Evolutionary conservation across 2,329 filamentous ascomycete genomes (phyloP), one percentile per base, ranked within the genome.

Genomic region (Pseudopithomyces maydicus): DNA sequence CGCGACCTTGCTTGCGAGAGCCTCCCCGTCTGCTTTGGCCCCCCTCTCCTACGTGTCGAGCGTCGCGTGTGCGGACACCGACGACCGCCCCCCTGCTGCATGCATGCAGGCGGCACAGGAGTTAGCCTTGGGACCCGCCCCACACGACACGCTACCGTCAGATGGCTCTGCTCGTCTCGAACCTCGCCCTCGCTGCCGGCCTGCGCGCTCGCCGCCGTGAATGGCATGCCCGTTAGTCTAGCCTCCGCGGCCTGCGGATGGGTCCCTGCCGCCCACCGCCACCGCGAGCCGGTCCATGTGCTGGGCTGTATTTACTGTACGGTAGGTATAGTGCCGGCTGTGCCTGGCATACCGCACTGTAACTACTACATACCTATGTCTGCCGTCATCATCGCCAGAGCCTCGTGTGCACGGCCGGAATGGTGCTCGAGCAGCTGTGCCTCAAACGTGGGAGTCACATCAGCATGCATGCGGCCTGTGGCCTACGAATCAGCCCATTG

Each of bases 121-220:
- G 41, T 54, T 54, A 41, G 52, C 52, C 52, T 54, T 42, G 52
- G 36, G 26, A 8, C 26, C n/a, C 5, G 48, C 23, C 47, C 47
- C 35, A 50, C 46, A 29, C 15, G 22, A 17, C 20, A 8, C 35
- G 12, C 14, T 19, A 41, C 26, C 26, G 26, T 8, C 5, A 4
- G 4, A 5, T 29, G 26, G 47, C 47, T 41, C 46, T 35, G 35
- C 35, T 35, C 35, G 14, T 41, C 20, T 2, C 46, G 11, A n/a
- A n/a, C n/a, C 46, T 14, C n/a, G n/a, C 12, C 33, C 8, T 11
- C 1, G 15, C 11, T 33, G 19, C 36, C 14, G n/a, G 2, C 19
- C 19, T 35, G 32, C 32, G 32, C 32, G 32, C 32, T 35, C 7
- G 14, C 26, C 26, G 26, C 26, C 26, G 26, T n/a, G n/a, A n/a